Evolutionary conservation across 176 grass and related monocot species (phyloP).

Genomic region (Pharus latifolius): DNA sequence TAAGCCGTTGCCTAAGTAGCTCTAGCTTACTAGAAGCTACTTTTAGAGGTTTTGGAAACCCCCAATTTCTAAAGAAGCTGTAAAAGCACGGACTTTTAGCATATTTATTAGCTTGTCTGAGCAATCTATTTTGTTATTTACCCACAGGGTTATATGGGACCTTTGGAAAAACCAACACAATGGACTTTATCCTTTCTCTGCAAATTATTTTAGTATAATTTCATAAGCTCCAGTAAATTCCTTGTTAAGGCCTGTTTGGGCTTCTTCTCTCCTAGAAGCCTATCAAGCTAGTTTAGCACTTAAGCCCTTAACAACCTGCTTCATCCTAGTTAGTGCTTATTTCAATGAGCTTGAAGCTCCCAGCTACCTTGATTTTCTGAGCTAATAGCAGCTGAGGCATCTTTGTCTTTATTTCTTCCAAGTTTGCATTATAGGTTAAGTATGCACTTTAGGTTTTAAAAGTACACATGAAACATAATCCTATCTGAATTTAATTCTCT

Average conservation of each 20-base stretch:
- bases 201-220: background rate
- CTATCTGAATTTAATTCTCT: conserved; percentile 12
- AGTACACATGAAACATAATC: conserved; percentile 1
- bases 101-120: background rate
- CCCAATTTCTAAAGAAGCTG: no score
- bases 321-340: no score
- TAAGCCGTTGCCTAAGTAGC: no score
- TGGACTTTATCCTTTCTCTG: background rate
- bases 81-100: background rate
- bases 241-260: background rate
- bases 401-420: background rate
- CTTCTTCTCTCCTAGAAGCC: background rate
- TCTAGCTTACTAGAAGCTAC: no score
- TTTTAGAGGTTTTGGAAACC: no score
- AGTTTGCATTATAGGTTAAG: background rate
- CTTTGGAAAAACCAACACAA: background rate
- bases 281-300: background rate
- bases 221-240: background rate
- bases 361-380: background rate
- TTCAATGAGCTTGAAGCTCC: conserved; percentile 2
- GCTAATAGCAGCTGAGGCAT: background rate
- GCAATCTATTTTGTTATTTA: no score
- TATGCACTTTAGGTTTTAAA: conserved; percentile 8
- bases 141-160: no score
- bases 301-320: no score